These are phyloP conservation scores for Saccharomyces hybrid DNA, from an alignment of 1,139 yeast genomes.

Conservation along the genomic window DNA sequence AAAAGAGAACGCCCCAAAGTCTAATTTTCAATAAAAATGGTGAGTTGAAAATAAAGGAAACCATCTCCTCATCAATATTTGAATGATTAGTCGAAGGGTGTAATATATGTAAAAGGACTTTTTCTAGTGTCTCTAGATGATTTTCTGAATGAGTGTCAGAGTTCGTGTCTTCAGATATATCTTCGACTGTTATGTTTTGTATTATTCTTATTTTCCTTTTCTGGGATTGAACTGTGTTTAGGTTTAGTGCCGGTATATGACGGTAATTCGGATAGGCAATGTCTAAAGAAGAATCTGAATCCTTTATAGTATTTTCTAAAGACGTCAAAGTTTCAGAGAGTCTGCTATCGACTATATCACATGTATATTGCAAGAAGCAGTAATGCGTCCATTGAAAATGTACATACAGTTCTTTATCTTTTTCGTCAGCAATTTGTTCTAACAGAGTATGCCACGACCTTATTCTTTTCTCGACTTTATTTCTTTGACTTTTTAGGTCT, in stretches of 20 bases:
- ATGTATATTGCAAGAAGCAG: constrained; percentile 33
- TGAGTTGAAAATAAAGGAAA: constrained; percentile 52
- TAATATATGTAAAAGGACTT: constrained; percentile 35
- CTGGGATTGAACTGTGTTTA: constrained; percentile 48
- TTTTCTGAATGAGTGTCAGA: constrained; percentile 30
- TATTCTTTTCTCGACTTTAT: constrained; percentile 32
- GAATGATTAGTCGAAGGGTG: constrained; percentile 4
- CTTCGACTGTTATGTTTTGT: constrained; percentile 31
- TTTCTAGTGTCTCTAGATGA: constrained; percentile 47
- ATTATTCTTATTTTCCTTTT: constrained; percentile 35
- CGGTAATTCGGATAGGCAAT: constrained; percentile 41
- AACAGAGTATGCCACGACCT: constrained; percentile 35
- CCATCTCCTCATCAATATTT: constrained; percentile 42
- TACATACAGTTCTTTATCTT: constrained; percentile 11
- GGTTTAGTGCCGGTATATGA: constrained; percentile 51
- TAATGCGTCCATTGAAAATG: constrained; percentile 39
- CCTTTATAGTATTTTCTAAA: constrained; percentile 24
- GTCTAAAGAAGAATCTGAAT: constrained; percentile 7
- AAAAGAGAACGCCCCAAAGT: constrained; percentile 69
- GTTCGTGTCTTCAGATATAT: constrained; percentile 25
- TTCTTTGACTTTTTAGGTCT: constrained; percentile 25
- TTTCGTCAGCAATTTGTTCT: constrained; percentile 11
- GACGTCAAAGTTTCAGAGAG: constrained; percentile 24
- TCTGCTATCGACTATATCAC: constrained; percentile 25
- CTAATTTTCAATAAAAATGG: constrained; percentile 60